phyloP scores from a whole-genome alignment of 768 basidiomycete species.

The Trametes gibbosa region DNA sequence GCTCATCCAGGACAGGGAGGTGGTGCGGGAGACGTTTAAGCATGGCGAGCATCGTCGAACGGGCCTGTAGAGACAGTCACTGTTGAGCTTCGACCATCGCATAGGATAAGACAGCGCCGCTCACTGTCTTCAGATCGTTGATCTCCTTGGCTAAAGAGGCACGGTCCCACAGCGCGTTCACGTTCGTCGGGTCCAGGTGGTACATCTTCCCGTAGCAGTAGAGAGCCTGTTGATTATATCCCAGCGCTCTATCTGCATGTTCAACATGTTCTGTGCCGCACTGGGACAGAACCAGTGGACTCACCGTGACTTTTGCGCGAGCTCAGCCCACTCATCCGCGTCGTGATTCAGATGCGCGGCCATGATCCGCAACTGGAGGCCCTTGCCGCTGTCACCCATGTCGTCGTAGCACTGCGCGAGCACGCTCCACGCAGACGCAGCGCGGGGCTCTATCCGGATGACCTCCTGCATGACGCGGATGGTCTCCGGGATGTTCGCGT shows the following conservation, averaged over 20 bases:
- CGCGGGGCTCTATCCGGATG: conserved; percentile 89
- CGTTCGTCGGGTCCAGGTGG: conserved; percentile 74
- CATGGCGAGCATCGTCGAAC: conserved; percentile 63
- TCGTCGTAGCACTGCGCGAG: conserved; percentile 84
- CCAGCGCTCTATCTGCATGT: conserved; percentile 51
- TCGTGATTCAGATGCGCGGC: conserved; percentile 85
- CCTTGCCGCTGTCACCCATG: conserved; percentile 62
- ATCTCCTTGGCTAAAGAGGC: conserved; percentile 77
- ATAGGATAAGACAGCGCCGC: conserved; percentile 11
- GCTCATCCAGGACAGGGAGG: conserved; percentile 71
- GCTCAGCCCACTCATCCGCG: conserved; percentile 82
- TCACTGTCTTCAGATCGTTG: conserved; percentile 64
- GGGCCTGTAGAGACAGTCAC: conserved; percentile 41
- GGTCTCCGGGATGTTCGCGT: conserved; percentile 61
- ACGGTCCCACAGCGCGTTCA: conserved; percentile 87
- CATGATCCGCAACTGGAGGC: conserved; percentile 82
- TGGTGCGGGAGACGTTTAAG: conserved; percentile 78
- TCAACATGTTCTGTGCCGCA: background rate
- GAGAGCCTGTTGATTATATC: conserved; percentile 79
- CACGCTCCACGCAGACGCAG: conserved; percentile 81
- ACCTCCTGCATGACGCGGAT: conserved; percentile 86
- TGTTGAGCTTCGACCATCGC: background rate
- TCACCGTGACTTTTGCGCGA: conserved; percentile 71
- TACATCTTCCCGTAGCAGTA: conserved; percentile 89
- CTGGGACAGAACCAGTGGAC: background rate